These are phyloP conservation scores for Coemansia sp. DNA, from an alignment of 192 early-diverging fungal species.

Conservation along the genomic window DNA sequence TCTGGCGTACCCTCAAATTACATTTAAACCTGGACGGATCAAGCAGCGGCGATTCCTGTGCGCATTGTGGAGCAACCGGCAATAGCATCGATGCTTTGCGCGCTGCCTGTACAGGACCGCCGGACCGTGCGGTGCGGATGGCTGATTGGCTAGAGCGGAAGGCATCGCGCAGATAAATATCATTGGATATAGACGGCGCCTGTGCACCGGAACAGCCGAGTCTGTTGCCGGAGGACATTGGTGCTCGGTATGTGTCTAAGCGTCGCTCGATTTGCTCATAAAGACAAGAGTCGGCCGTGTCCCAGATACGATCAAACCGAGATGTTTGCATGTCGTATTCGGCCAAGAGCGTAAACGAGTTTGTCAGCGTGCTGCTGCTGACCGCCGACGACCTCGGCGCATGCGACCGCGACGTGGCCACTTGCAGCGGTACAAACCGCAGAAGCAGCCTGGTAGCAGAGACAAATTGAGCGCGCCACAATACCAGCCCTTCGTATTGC, in stretches of 20 bases:
- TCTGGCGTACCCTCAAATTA: slow-evolving; percentile 48
- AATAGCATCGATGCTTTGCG: slow-evolving; percentile 46
- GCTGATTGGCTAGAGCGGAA: slow-evolving; percentile 39
- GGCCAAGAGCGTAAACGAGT: slow-evolving; percentile 39
- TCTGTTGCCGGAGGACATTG: slow-evolving; percentile 25
- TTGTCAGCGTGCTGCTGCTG: slow-evolving; percentile 31
- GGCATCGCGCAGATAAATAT: slow-evolving; percentile 44
- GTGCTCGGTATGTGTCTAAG: slow-evolving; percentile 40
- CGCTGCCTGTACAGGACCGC: slow-evolving; percentile 45
- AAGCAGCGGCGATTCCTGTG: slow-evolving; percentile 45
- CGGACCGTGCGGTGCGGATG: slow-evolving; percentile 38
- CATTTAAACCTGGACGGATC: slow-evolving; percentile 43
- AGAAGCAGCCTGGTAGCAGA: slow-evolving; percentile 25
- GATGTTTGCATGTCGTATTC: slow-evolving; percentile 42
- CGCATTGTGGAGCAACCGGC: slow-evolving; percentile 46
- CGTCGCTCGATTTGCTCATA: slow-evolving; percentile 22
- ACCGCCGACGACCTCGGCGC: slow-evolving; percentile 19
- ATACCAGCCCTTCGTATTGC: slow-evolving; percentile 48
- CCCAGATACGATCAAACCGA: slow-evolving; percentile 44
- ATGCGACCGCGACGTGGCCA: slow-evolving; percentile 44
- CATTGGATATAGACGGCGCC: slow-evolving; percentile 44
- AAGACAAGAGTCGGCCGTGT: slow-evolving; percentile 16
- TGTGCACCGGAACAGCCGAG: neutral
- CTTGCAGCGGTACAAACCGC: slow-evolving; percentile 52
- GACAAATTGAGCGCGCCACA: slow-evolving; percentile 55